Base-by-base conservation (phyloP, 768 basidiomycete genomes). In the Kwoniella pini region DNA sequence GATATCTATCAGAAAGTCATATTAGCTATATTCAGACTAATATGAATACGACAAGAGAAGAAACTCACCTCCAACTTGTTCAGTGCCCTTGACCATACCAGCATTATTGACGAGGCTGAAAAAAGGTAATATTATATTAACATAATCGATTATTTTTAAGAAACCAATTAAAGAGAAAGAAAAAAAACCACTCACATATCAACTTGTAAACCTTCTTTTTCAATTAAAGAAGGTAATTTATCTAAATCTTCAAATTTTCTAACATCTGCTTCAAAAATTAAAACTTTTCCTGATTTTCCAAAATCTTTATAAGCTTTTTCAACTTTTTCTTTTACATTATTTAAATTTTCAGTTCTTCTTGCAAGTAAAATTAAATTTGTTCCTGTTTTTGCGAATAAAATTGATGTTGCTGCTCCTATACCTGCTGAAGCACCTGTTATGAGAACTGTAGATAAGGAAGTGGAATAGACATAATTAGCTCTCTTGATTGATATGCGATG, bases 381-480 rank as follows among this genome's bases (percentile, higher is more conserved):
- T 42, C 93, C 93, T 42, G 86, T 90, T 88, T 91, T 92, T 40
- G 93, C 92, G 65, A 95, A 96, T 48, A 96, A 84, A 45, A 91
- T 70, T 33, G 93, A 92, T 2, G 92, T 93, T 74, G 65, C 57
- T 17, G 90, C 88, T 57, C 92, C 92, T 65, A 95, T 95, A 43
- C 92, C 92, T 42, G 87, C 85, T 75, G 88, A 90, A 3, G 92
- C 91, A 21, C 92, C 92, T 27, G 92, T 95, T 62, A 95, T 84
- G 50, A 95, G 84, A 59, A 91, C 88, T 31, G 87, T 90, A 26
- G 27, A 30, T 39, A 21, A 19, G 21, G 3, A 19, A 40, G 33
- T 36, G 21, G 38, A n/a, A n/a, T n/a, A n/a, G n/a, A n/a, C n/a
- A n/a, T n/a, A n/a, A n/a, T n/a, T n/a, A n/a, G n/a, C n/a, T n/a